phyloP scores from a whole-genome alignment of 2,329 filamentous ascomycete genomes.

The Trichocomaceae sp. region DNA sequence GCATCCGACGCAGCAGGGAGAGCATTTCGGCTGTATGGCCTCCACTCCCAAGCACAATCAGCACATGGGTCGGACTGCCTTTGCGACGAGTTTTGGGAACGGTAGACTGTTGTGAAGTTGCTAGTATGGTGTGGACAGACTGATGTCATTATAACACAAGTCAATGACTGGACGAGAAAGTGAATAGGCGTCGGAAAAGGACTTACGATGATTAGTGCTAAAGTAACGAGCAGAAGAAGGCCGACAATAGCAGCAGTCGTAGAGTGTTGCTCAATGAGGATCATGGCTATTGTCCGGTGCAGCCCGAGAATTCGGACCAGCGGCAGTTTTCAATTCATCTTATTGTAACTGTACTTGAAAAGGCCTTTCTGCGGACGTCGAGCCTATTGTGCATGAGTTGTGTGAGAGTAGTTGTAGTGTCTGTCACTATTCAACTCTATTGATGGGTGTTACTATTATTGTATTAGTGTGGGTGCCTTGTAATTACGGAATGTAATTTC shows the following conservation, averaged over 20 bases:
- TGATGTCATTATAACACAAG: constrained; percentile 10
- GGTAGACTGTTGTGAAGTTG: constrained; percentile 24
- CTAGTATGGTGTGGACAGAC: constrained; percentile 22
- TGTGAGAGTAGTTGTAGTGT: no score
- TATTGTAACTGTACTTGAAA: not conserved
- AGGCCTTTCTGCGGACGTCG: not conserved
- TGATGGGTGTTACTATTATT: not conserved
- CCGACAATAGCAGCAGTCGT: not conserved
- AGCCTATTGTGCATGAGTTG: not conserved
- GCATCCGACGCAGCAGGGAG: constrained; percentile 63
- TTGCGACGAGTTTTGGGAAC: constrained; percentile 26
- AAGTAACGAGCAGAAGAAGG: not conserved
- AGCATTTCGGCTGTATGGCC: constrained; percentile 96
- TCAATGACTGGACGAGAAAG: not conserved
- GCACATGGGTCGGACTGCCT: constrained; percentile 50
- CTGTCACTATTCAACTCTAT: no score
- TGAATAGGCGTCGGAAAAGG: not conserved
- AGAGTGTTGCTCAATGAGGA: not conserved
- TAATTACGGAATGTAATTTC: no score
- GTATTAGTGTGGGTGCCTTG: no score
- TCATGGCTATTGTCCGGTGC: not conserved
- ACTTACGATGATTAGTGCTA: constrained; percentile 6
- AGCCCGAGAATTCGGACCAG: not conserved
- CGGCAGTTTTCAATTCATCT: not conserved
- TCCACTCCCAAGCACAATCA: constrained; percentile 83